Evolutionary conservation across 257 asterid species (phyloP).

Genomic region (Jacaranda copaia): DNA sequence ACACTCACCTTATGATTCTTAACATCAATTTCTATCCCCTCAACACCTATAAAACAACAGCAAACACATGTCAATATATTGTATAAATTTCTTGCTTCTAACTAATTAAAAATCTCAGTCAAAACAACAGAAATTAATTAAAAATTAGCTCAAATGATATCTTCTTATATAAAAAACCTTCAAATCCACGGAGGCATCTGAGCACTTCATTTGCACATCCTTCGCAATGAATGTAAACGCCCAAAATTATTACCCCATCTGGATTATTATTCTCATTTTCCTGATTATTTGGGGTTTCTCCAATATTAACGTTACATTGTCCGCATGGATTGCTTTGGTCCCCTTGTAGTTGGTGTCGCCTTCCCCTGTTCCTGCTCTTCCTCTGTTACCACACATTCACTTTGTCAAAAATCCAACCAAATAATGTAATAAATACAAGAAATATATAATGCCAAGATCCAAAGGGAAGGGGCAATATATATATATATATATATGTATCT

Average conservation of each 20-base stretch:
- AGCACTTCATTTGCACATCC: conserved; percentile 56
- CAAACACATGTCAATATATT: neutral
- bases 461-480: too few relatives aligned
- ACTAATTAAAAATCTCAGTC: neutral
- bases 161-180: conserved; percentile 39
- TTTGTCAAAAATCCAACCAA: too few relatives aligned
- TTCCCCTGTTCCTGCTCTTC: too few relatives aligned
- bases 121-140: neutral
- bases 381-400: too few relatives aligned
- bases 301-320: too few relatives aligned
- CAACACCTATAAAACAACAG: conserved; percentile 58
- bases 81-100: neutral
- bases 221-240: conserved; percentile 62
- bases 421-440: too few relatives aligned
- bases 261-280: conserved; percentile 26
- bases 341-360: too few relatives aligned
- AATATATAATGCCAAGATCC: too few relatives aligned
- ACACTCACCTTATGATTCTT: conserved; percentile 57
- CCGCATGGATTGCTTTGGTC: too few relatives aligned
- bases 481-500: too few relatives aligned
- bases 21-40: conserved; percentile 58
- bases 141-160: neutral
- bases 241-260: conserved; percentile 46
- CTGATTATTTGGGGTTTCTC: neutral
- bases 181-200: conserved; percentile 48